Evolutionary conservation across 495 filamentous ascomycete species (phyloP).

Genomic region (Aspergillus cristatus): DNA sequence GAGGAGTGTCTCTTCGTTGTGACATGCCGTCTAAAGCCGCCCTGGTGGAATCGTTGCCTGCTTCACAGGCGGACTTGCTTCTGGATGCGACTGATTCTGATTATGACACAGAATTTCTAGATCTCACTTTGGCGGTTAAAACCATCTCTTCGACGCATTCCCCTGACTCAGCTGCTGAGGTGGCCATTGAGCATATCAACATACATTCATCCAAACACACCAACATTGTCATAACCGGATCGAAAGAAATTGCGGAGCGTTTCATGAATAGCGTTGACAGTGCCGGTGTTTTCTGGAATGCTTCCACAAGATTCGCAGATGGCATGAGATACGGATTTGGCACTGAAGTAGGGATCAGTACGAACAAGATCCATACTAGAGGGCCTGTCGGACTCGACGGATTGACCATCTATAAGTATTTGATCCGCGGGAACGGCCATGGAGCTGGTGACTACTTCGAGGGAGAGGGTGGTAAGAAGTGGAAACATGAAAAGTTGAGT

Average conservation of each 20-base stretch:
- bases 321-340: slow-evolving; percentile 97
- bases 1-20: slow-evolving; percentile 79
- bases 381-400: slow-evolving; percentile 93
- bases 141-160: slow-evolving; percentile 44
- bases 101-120: slow-evolving; percentile 83
- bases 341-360: slow-evolving; percentile 95
- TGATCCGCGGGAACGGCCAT: slow-evolving; percentile 74
- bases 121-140: slow-evolving; percentile 77
- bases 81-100: slow-evolving; percentile 59
- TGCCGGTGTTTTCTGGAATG: slow-evolving; percentile 94
- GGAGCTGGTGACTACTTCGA: slow-evolving; percentile 63
- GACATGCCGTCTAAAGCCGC: slow-evolving; percentile 57
- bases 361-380: slow-evolving; percentile 93
- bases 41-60: slow-evolving; percentile 33
- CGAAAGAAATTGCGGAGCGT: slow-evolving; percentile 51
- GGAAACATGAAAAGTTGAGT: slow-evolving; percentile 55
- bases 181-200: slow-evolving; percentile 85
- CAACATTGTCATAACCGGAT: slow-evolving; percentile 75
- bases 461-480: slow-evolving; percentile 51
- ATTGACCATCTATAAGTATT: slow-evolving; percentile 94
- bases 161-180: slow-evolving; percentile 37
- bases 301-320: slow-evolving; percentile 87
- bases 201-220: slow-evolving; percentile 89
- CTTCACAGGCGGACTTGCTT: slow-evolving; percentile 35
- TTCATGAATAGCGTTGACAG: slow-evolving; percentile 85